phyloP scores from a whole-genome alignment of 345 rosid species.

The Euphorbia peplus region DNA sequence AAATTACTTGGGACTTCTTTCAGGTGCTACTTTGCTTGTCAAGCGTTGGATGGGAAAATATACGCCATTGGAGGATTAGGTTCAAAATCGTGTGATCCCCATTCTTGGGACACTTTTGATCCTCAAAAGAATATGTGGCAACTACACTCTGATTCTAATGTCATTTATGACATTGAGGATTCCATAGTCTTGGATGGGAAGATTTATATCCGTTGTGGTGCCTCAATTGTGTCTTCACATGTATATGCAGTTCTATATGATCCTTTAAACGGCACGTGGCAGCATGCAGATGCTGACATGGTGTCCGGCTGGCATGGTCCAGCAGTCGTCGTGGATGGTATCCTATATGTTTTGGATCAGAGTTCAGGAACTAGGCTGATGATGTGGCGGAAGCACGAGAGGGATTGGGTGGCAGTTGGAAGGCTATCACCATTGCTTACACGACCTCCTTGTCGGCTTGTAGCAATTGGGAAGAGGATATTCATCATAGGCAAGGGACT shows the following conservation, averaged over 20 bases:
- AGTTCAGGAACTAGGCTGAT: slow-evolving; percentile 67
- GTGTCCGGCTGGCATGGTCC: slow-evolving; percentile 82
- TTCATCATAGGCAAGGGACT: slow-evolving; percentile 70
- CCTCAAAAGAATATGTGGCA: slow-evolving; percentile 43
- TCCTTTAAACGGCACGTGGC: slow-evolving; percentile 52
- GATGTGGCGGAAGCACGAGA: slow-evolving; percentile 56
- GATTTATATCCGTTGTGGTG: slow-evolving; percentile 49
- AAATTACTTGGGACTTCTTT: slow-evolving; percentile 13
- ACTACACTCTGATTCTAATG: slow-evolving; percentile 34
- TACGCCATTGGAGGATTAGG: slow-evolving; percentile 73
- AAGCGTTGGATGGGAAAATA: slow-evolving; percentile 54
- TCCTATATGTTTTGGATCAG: slow-evolving; percentile 71
- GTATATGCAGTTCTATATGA: slow-evolving; percentile 43
- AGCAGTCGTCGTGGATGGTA: slow-evolving; percentile 58
- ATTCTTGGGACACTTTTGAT: slow-evolving; percentile 69
- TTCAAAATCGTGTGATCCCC: slow-evolving; percentile 37
- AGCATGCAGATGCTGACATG: slow-evolving; percentile 54
- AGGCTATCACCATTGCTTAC: slow-evolving; percentile 58
- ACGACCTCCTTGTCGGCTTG: slow-evolving; percentile 69
- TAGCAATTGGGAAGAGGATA: slow-evolving; percentile 54
- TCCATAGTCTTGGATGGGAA: slow-evolving; percentile 65
- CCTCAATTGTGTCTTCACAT: slow-evolving; percentile 32
- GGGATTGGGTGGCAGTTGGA: slow-evolving; percentile 62
- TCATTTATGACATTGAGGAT: slow-evolving; percentile 56
- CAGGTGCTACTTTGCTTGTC: slow-evolving; percentile 81